phyloP scores from a whole-genome alignment of 805 yeast species.

The Candida yuanshanica region DNA sequence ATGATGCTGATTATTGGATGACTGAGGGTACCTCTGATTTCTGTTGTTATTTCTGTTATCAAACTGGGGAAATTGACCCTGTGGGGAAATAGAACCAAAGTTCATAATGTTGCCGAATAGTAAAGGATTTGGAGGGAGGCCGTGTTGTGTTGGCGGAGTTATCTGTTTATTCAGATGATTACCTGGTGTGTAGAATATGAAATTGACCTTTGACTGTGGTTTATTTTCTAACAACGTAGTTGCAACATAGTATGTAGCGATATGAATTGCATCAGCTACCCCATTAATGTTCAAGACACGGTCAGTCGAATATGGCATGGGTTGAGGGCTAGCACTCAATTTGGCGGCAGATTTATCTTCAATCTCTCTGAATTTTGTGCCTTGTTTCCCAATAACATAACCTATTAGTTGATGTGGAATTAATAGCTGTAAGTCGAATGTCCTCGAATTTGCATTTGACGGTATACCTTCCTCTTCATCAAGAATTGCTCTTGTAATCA shows the following conservation, averaged over 20 bases:
- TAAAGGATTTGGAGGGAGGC: slow-evolving; percentile 14
- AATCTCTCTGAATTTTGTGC: slow-evolving; percentile 69
- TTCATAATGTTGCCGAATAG: slow-evolving; percentile 6
- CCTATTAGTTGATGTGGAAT: slow-evolving; percentile 81
- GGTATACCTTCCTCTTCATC: slow-evolving; percentile 64
- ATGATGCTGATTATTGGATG: not conserved
- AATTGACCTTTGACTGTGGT: slow-evolving; percentile 44
- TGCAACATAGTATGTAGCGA: slow-evolving; percentile 70
- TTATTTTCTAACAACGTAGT: slow-evolving; percentile 61
- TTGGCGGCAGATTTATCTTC: slow-evolving; percentile 78
- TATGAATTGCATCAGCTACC: slow-evolving; percentile 82
- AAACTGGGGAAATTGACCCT: slow-evolving; percentile 3
- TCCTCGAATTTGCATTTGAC: slow-evolving; percentile 48
- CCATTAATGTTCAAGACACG: slow-evolving; percentile 66
- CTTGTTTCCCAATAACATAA: slow-evolving; percentile 72
- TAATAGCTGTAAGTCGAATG: slow-evolving; percentile 52
- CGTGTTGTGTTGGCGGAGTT: slow-evolving; percentile 3
- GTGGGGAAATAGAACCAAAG: slow-evolving; percentile 8
- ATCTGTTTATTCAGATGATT: slow-evolving; percentile 2
- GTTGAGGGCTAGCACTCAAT: slow-evolving; percentile 65
- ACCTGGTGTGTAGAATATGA: slow-evolving; percentile 52
- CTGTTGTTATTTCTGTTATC: slow-evolving; percentile 1
- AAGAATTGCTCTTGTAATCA: slow-evolving; percentile 58
- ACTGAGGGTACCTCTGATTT: not conserved
- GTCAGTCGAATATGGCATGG: slow-evolving; percentile 73